phyloP scores from a whole-genome alignment of 805 yeast species.

The Metschnikowia noctiluminum region DNA sequence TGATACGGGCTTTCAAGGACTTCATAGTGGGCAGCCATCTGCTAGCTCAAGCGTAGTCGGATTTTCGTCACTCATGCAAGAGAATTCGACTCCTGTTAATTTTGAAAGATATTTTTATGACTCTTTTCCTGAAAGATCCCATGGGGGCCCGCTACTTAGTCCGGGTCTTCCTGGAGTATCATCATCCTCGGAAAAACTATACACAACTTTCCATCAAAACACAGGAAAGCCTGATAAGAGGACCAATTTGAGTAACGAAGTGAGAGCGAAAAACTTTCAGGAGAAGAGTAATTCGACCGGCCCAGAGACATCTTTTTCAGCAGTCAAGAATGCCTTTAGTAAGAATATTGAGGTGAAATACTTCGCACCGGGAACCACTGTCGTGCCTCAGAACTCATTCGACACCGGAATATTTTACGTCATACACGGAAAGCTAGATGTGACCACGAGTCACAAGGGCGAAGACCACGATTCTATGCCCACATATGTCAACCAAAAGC shows the following conservation, averaged over 20 bases:
- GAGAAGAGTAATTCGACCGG: not conserved
- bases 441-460: slow-evolving; percentile 22
- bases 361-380: slow-evolving; percentile 48
- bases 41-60: slow-evolving; percentile 31
- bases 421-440: slow-evolving; percentile 73
- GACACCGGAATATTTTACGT: slow-evolving; percentile 78
- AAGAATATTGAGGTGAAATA: slow-evolving; percentile 54
- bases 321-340: slow-evolving; percentile 57
- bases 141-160: slow-evolving; percentile 5
- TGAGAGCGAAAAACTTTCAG: not conserved
- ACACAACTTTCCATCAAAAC: slow-evolving; percentile 28
- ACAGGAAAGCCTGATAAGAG: slow-evolving; percentile 1
- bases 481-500: slow-evolving; percentile 22
- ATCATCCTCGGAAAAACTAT: slow-evolving; percentile 23
- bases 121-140: slow-evolving; percentile 17
- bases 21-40: slow-evolving; percentile 19
- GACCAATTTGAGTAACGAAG: slow-evolving; percentile 1
- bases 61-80: slow-evolving; percentile 22
- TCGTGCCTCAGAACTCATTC: slow-evolving; percentile 62
- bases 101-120: slow-evolving; percentile 19
- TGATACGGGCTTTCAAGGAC: not conserved
- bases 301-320: slow-evolving; percentile 39
- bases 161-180: not conserved
- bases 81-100: slow-evolving; percentile 6
- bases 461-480: slow-evolving; percentile 1